These are phyloP conservation scores for Colletotrichum karsti DNA, from an alignment of 2,329 filamentous ascomycete species.

Conservation along the genomic window DNA sequence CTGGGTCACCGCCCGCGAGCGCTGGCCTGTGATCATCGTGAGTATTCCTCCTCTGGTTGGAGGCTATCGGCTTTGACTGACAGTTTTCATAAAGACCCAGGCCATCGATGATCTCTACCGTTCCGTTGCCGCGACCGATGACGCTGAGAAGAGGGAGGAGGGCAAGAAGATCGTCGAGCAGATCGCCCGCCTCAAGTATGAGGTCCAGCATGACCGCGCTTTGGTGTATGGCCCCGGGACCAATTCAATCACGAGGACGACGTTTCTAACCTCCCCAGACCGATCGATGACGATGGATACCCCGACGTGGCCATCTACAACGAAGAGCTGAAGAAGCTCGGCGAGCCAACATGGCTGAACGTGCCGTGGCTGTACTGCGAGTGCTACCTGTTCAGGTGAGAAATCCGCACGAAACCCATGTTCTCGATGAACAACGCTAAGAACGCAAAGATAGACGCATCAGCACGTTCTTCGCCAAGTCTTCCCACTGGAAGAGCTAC, in stretches of 20 bases:
- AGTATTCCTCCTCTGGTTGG: conserved; percentile 35
- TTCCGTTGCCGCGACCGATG: conserved; percentile 65
- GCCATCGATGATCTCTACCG: conserved; percentile 96
- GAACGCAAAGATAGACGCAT: conserved; percentile 66
- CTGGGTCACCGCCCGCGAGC: conserved; percentile 81
- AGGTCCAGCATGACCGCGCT: conserved; percentile 87
- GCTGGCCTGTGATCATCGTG: conserved; percentile 95
- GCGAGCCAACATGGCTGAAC: conserved; percentile 81
- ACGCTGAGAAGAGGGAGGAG: conserved; percentile 74
- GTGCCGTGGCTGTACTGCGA: conserved; percentile 91
- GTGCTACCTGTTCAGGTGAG: conserved; percentile 89
- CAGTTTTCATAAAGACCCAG: conserved; percentile 70
- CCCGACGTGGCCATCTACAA: conserved; percentile 86
- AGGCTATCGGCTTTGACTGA: conserved; percentile 29
- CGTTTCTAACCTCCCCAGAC: conserved; percentile 53
- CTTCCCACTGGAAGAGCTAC: conserved; percentile 86
- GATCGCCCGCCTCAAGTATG: conserved; percentile 88
- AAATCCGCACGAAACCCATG: neutral
- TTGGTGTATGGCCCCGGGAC: conserved; percentile 69
- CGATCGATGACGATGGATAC: conserved; percentile 79
- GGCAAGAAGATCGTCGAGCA: conserved; percentile 87
- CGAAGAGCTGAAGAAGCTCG: conserved; percentile 79
- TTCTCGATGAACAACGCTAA: conserved; percentile 11
- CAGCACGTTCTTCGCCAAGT: conserved; percentile 78
- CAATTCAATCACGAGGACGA: neutral